These are phyloP conservation scores for Diplodia corticola DNA, from an alignment of 2,329 filamentous ascomycete genomes.

Conservation along the genomic window DNA sequence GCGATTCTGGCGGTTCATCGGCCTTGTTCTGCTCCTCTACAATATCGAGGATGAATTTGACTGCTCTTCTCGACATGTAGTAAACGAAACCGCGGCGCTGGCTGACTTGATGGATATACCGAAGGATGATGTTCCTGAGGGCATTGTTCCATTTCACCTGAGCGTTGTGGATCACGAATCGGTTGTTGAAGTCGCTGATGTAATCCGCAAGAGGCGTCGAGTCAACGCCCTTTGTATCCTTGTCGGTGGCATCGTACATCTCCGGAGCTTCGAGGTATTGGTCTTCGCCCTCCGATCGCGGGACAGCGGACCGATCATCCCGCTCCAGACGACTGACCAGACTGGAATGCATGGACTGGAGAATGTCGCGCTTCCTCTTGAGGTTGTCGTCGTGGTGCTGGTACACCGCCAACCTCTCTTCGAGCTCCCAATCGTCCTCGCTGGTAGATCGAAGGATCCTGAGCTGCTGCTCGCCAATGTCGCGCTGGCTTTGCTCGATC, in stretches of 20 bases:
- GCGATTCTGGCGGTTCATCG: slow-evolving; percentile 47
- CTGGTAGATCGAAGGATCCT: slow-evolving; percentile 52
- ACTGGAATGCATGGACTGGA: slow-evolving; percentile 59
- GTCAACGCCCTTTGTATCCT: slow-evolving; percentile 57
- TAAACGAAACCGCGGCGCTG: slow-evolving; percentile 96
- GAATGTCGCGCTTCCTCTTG: slow-evolving; percentile 59
- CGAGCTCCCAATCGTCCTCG: slow-evolving; percentile 53
- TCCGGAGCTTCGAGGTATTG: slow-evolving; percentile 54
- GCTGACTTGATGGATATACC: slow-evolving; percentile 96
- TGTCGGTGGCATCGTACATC: slow-evolving; percentile 50
- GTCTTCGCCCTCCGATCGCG: slow-evolving; percentile 43
- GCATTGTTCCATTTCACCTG: slow-evolving; percentile 99
- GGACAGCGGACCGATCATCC: slow-evolving; percentile 54
- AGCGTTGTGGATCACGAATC: slow-evolving; percentile 96
- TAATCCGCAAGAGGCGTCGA: slow-evolving; percentile 75
- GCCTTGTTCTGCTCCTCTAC: slow-evolving; percentile 88
- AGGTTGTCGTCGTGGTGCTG: slow-evolving; percentile 59
- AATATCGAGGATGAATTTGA: slow-evolving; percentile 98
- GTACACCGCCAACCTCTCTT: slow-evolving; percentile 57
- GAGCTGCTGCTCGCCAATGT: slow-evolving; percentile 74
- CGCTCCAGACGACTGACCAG: slow-evolving; percentile 58
- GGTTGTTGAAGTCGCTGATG: slow-evolving; percentile 93
- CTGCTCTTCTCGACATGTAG: slow-evolving; percentile 90
- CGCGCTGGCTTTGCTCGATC: slow-evolving; percentile 70
- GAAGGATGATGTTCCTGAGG: slow-evolving; percentile 89